Percentiles rank a stretch among this genome's conserved stretches.
phyloP scores from a whole-genome alignment of 139 green algal genomes.

The Micractinium sp. region DNA sequence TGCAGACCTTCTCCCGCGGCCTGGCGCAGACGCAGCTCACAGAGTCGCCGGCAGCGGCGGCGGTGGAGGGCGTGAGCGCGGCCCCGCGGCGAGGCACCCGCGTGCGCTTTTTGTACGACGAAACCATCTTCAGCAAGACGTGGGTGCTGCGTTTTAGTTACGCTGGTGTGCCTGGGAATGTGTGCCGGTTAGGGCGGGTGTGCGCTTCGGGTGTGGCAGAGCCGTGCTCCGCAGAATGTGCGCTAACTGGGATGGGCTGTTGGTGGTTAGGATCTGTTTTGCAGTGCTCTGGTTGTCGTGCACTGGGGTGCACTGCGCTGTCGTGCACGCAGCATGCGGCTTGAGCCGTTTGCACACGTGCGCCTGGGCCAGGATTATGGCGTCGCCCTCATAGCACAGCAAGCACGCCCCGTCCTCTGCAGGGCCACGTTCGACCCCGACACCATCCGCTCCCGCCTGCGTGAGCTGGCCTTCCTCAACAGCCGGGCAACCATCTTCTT shows the following conservation, averaged over 20 bases:
- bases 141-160: too few species aligned
- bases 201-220: too few species aligned
- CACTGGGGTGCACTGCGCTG: too few species aligned
- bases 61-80: constrained; percentile 33
- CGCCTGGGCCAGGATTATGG: too few species aligned
- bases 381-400: too few species aligned
- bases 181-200: too few species aligned
- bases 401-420: neutral
- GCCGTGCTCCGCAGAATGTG: too few species aligned
- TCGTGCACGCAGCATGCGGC: neutral
- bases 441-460: constrained; percentile 82
- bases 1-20: constrained; percentile 80
- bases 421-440: constrained; percentile 79
- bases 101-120: constrained; percentile 90
- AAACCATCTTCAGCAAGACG: constrained; percentile 73
- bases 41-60: neutral
- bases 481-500: constrained; percentile 70
- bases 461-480: constrained; percentile 98
- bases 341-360: neutral
- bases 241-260: too few species aligned
- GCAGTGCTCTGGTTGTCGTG: too few species aligned
- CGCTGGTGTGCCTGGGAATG: too few species aligned
- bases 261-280: too few species aligned
- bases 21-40: constrained; percentile 37
- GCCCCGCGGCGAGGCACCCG: constrained; percentile 59